Conservation (phyloP, 192 early-diverging fungal genomes). For the Gaertneriomyces sp. region DNA sequence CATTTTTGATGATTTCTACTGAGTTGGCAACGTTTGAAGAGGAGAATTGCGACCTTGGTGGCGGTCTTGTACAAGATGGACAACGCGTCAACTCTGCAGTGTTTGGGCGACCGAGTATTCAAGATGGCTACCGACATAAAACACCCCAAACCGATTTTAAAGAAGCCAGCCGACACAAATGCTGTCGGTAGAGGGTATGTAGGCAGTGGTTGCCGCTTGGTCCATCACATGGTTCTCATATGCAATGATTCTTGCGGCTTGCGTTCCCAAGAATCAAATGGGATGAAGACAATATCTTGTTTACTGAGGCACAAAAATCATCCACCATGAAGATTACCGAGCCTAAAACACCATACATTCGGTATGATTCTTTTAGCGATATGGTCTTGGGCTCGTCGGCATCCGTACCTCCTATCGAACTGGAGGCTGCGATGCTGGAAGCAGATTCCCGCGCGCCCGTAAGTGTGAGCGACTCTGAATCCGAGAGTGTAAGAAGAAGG, state of each 20-base stretch:
- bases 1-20: no score
- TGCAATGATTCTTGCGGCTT: neutral
- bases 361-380: conserved; percentile 78
- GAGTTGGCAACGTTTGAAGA: no score
- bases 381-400: conserved; percentile 52
- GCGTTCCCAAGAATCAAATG: conserved; percentile 66
- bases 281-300: conserved; percentile 89
- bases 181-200: no score
- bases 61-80: neutral
- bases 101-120: no score
- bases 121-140: no score
- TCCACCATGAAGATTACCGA: conserved; percentile 96
- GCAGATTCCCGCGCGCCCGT: neutral
- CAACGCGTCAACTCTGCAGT: neutral
- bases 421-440: conserved; percentile 25
- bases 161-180: no score
- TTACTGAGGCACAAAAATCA: conserved; percentile 84
- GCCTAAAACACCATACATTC: conserved; percentile 93
- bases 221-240: no score
- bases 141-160: no score
- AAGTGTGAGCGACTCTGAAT: no score
- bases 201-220: no score
- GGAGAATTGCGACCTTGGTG: neutral
- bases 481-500: no score
- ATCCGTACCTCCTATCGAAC: conserved; percentile 36